A percentile compares a stretch with the other conserved stretches of the same genome.
Conservation (phyloP, 192 early-diverging fungal genomes). For the Irineochytrium annulatum region DNA sequence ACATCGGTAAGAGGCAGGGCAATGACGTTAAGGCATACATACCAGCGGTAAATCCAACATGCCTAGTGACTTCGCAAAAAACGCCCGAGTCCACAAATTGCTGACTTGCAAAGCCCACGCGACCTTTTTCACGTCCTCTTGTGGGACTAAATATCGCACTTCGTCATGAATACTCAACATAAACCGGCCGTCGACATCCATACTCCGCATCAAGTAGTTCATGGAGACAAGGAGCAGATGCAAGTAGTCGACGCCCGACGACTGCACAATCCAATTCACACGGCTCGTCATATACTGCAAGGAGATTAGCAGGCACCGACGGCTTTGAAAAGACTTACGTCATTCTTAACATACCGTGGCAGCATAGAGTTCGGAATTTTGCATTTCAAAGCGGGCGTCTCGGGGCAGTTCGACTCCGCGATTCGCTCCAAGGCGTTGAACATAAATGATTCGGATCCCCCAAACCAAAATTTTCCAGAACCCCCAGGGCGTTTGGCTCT, state of each 20-base stretch:
- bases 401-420: constrained; percentile 64
- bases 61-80: constrained; percentile 82
- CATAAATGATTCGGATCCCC: constrained; percentile 90
- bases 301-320: constrained; percentile 32
- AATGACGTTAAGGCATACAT: neutral
- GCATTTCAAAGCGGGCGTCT: constrained; percentile 84
- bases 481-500: constrained; percentile 32
- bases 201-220: constrained; percentile 71
- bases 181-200: constrained; percentile 78
- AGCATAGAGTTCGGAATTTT: constrained; percentile 82
- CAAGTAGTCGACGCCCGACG: constrained; percentile 95
- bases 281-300: constrained; percentile 76
- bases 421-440: constrained; percentile 88
- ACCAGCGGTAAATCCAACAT: constrained; percentile 83
- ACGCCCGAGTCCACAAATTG: constrained; percentile 86
- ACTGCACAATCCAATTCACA: constrained; percentile 97
- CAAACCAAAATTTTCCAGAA: constrained; percentile 66
- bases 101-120: constrained; percentile 84
- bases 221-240: constrained; percentile 87
- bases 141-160: constrained; percentile 79
- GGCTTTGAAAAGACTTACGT: constrained; percentile 28
- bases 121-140: constrained; percentile 67
- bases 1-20: neutral
- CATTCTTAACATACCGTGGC: constrained; percentile 27
- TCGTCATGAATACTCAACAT: constrained; percentile 94